Base-by-base conservation (phyloP, 139 green algal species). In the Yamagishiella unicocca region DNA sequence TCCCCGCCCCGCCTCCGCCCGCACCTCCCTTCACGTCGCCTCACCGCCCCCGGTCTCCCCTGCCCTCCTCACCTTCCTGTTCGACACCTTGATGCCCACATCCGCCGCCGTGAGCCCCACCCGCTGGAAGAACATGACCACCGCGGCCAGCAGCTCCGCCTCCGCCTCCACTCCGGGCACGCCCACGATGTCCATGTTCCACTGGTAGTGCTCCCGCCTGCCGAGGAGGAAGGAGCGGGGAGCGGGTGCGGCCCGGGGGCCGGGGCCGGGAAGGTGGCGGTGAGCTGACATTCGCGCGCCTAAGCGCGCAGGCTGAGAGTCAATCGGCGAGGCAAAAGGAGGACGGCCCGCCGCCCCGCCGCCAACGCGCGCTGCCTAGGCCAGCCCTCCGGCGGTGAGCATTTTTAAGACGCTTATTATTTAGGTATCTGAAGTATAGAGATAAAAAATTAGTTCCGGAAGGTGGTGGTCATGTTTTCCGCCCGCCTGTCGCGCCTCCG, bases 171-270 rank as follows among this genome's bases (percentile, higher is more conserved):
- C 91, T 53, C 91, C 95, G n/a, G 95, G 68, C 45, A 98, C 96
- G 9, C 96, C 96, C 5, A 99, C 90, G 72, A 99, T 96, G 93
- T 99, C 98, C 97, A 99, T 99, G 93, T 99, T 99, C 93, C 97
- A 99, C 89, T 99, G 97, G 84, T 98, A 99, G 91, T 99, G 98
- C 95, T 99, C 97, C 7, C 97, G 92, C 91, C 90, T 91, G 89
- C 4, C 40, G 66, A 58, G 50, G 50, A 17, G 17, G 50, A 12
- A 12, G 19, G n/a, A 71, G 29, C n/a, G n/a, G 62, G 62, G 62
- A 19, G 62, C 62, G 6, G 29, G 5, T 42, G 62, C 5, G 62
- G 62, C 14, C 38, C 22, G 29, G 62, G 62, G 62, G 58, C 19
- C 58, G 58, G 17, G 24, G 24, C 14, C 19, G 24, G 50, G 50